phyloP scores from a whole-genome alignment of 257 asterid species.

The Solanum chiquidenum region DNA sequence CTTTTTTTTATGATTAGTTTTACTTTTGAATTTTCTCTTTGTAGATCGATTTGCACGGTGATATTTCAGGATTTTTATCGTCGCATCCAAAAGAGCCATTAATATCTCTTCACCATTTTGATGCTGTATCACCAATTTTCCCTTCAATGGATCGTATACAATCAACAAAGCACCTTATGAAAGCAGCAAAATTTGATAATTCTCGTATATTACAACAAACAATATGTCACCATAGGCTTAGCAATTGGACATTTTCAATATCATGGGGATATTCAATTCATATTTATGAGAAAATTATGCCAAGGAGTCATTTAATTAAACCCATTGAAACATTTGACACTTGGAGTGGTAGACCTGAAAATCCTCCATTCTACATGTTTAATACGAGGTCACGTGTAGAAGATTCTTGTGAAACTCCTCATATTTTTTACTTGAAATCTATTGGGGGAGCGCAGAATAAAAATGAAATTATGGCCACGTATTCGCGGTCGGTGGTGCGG shows the following conservation, averaged over 20 bases:
- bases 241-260: not conserved
- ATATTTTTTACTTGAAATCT: not conserved
- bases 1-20: no score
- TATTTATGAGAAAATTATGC: not conserved
- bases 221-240: not conserved
- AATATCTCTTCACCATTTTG: not conserved
- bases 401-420: not conserved
- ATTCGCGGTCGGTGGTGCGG: slow-evolving; percentile 18
- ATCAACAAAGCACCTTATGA: not conserved
- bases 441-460: not conserved
- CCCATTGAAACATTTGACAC: slow-evolving; percentile 39
- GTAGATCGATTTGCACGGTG: not conserved
- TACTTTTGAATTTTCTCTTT: not conserved
- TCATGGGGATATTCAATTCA: not conserved
- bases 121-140: not conserved
- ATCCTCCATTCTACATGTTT: not conserved
- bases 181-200: not conserved
- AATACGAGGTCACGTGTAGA: not conserved
- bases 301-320: not conserved
- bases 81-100: not conserved
- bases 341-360: slow-evolving; percentile 3
- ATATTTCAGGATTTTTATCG: not conserved
- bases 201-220: not conserved
- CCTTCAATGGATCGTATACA: not conserved
- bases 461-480: slow-evolving; percentile 9